These are phyloP conservation scores for Colletotrichum sp. DNA, from an alignment of 2,329 filamentous ascomycete species.

Conservation along the genomic window DNA sequence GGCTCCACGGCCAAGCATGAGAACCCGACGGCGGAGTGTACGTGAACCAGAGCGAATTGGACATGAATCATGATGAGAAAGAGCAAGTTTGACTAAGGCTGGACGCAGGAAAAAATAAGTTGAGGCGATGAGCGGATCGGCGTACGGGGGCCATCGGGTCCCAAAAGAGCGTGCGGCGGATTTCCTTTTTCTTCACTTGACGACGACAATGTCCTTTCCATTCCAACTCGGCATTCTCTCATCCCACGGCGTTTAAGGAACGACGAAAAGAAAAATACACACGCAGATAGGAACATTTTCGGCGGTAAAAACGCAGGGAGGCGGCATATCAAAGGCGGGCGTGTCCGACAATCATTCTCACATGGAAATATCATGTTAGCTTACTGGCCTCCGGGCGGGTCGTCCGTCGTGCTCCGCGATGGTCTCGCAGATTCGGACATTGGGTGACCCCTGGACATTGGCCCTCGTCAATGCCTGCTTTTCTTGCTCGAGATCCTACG, in stretches of 20 bases:
- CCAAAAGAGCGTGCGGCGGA: neutral
- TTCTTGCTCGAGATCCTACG: neutral
- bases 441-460: neutral
- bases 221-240: neutral
- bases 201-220: neutral
- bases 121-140: neutral
- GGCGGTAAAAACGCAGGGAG: neutral
- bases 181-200: constrained; percentile 11
- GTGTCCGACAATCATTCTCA: neutral
- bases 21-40: constrained; percentile 50
- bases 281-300: neutral
- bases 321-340: neutral
- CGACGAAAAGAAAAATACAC: neutral
- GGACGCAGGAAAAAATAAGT: neutral
- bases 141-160: neutral
- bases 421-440: neutral
- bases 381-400: neutral
- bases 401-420: neutral
- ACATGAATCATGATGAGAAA: neutral
- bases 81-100: neutral
- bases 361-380: neutral
- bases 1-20: constrained; percentile 92
- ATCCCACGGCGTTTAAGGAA: constrained; percentile 8
- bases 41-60: neutral
- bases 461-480: neutral